Evolutionary conservation across 2,329 filamentous ascomycete genomes (phyloP).

Genomic region (Nannizzia gypsea): DNA sequence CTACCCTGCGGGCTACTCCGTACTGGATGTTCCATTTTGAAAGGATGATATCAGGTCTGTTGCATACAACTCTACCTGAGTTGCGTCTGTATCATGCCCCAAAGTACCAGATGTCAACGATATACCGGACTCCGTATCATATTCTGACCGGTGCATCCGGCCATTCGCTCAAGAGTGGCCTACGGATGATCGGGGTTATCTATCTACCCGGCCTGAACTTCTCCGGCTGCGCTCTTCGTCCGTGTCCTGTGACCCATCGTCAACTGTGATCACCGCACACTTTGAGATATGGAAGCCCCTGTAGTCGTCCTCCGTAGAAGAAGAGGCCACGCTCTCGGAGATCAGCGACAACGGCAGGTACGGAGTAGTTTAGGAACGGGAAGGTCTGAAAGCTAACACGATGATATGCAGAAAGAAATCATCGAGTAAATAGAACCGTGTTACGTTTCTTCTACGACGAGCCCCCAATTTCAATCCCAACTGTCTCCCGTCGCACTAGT

Average conservation of each 20-base stretch:
- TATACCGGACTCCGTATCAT: slow-evolving; percentile 11
- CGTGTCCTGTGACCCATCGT: slow-evolving; percentile 17
- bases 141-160: slow-evolving; percentile 11
- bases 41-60: not conserved
- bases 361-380: no score
- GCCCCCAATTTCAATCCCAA: no score
- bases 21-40: no score
- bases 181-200: slow-evolving; percentile 6
- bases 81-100: not conserved
- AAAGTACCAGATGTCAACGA: slow-evolving; percentile 11
- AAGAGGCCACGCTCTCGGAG: slow-evolving; percentile 16
- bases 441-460: no score
- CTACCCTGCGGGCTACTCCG: no score
- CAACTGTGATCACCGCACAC: slow-evolving; percentile 15
- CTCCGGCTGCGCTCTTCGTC: slow-evolving; percentile 14
- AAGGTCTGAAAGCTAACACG: no score
- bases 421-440: no score
- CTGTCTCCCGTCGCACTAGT: no score
- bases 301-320: slow-evolving; percentile 17
- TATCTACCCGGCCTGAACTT: slow-evolving; percentile 21
- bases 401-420: no score
- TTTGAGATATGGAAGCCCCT: slow-evolving; percentile 17
- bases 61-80: no score
- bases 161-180: slow-evolving; percentile 9
- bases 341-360: no score